phyloP scores from a whole-genome alignment of 2,329 filamentous ascomycete genomes.

The Arthrobotrys megalospora region DNA sequence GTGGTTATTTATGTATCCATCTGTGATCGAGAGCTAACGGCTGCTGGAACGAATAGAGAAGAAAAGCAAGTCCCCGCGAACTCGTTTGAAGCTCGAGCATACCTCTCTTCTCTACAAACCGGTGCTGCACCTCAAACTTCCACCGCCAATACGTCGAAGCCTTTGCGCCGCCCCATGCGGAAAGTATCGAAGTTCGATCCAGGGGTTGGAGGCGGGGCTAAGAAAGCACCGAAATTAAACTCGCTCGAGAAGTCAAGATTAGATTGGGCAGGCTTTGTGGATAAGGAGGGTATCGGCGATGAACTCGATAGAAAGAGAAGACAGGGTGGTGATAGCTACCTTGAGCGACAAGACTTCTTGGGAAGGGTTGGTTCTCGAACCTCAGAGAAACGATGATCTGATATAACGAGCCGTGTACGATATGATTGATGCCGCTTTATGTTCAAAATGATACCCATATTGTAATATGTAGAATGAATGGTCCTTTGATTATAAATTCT shows the following conservation, averaged over 20 bases:
- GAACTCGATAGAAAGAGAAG: slow-evolving; percentile 77
- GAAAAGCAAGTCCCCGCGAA: slow-evolving; percentile 78
- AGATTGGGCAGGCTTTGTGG: slow-evolving; percentile 81
- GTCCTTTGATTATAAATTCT: not conserved
- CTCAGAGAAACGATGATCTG: slow-evolving; percentile 54
- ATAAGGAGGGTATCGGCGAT: slow-evolving; percentile 79
- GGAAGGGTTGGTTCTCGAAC: slow-evolving; percentile 74
- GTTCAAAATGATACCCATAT: slow-evolving; percentile 49
- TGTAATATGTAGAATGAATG: slow-evolving; percentile 12
- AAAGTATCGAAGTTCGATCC: slow-evolving; percentile 76
- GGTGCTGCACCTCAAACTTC: slow-evolving; percentile 62
- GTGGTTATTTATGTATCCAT: not conserved
- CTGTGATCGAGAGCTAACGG: not conserved
- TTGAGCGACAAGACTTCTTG: slow-evolving; percentile 76
- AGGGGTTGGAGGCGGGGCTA: slow-evolving; percentile 67
- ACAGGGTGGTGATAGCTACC: slow-evolving; percentile 75
- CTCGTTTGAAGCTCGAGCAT: slow-evolving; percentile 77
- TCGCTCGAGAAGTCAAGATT: slow-evolving; percentile 80
- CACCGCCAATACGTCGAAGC: slow-evolving; percentile 63
- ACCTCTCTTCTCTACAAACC: slow-evolving; percentile 72
- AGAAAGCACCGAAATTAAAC: slow-evolving; percentile 77
- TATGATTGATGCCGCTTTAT: slow-evolving; percentile 8
- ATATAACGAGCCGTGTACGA: slow-evolving; percentile 13
- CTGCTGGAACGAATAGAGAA: slow-evolving; percentile 67
- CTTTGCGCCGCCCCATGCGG: slow-evolving; percentile 65